Base-by-base conservation (phyloP, 108 stramenopile genomes). In the Aurantiochytrium sp. region DNA sequence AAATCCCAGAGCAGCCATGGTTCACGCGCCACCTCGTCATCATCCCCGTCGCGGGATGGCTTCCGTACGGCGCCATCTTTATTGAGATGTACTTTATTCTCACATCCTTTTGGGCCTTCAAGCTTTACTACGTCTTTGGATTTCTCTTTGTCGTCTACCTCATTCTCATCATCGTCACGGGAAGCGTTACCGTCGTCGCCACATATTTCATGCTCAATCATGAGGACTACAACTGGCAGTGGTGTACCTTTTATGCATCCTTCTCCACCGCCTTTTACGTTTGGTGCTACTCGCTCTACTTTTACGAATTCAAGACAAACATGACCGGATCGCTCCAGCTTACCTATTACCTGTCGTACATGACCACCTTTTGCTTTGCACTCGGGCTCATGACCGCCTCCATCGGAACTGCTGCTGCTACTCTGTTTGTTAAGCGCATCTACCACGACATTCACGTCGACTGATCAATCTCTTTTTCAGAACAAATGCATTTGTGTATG, bases 161-260 rank as follows among this genome's bases (percentile, higher is more conserved):
- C 73, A 99, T 99, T 88, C 95, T 99, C 69, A 93, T 94, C 21
- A 94, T 98, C 87, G 99, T 99, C 43, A 96, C 97, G 4, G 95
- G 97, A 53, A 97, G 98, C 96, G 97, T 97, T 43, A 96, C 97
- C 60, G 96, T 99, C 89, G 97, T 99, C 88, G 96, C 97, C 16
- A 97, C 97, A 5, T 99, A 99, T 94, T 97, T 97, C 90, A 94
- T 95, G 87, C 93, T 99, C 69, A 98, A 98, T 88, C 96, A 96
- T 8, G 99, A 99, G 91, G 98, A 99, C 91, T 97, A 98, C 91
- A 94, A 96, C 72, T 99, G 99, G 99, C 99, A 98, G 93, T 99
- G 99, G 99, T 94, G 97, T 16, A 94, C 98, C 42, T 98, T 99
- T 90, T 91, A 93, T 42, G 95, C 96, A 5, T 97, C 97, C 43